Evolutionary conservation across 2,329 filamentous ascomycete genomes (phyloP), one percentile per base, ranked within the genome.

Genomic region (Paraconiothyrium brasiliense): DNA sequence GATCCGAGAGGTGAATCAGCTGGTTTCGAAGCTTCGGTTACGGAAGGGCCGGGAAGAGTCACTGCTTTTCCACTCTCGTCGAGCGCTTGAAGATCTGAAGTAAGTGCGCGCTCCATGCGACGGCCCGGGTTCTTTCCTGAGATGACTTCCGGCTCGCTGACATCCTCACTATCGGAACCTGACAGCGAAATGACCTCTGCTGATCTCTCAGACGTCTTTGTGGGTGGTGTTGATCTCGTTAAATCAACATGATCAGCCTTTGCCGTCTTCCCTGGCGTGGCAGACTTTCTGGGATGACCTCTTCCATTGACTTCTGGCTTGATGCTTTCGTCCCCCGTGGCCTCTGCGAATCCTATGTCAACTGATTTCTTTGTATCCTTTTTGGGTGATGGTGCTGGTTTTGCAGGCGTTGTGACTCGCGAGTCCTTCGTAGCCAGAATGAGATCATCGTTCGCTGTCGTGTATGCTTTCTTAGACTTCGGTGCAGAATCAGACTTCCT

Each of bases 111-210:
- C 11, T 37, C 35, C 6, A 7, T 41, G 39, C 43, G 43, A 8
- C 20, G 43, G 10, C 3, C 13, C 10, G 43, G 22, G 43, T 20
- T 24, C 11, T 13, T 46, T 46, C 22, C 43, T 11, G 43, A 24
- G 20, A 46, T 46, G 6, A 46, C 20, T 46, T 46, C 43, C n/a
- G 20, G n/a, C 43, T 46, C 43, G 8, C 39, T 41, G 39, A 11
- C 43, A 39, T 58, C 57, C 66, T 75, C 61, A 62, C 20, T 11
- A 20, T 46, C 20, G 20, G 43, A 46, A 4, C 20, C 43, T 10
- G 43, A 22, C 2, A 46, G 43, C 10, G 43, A 46, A 10, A 46
- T 24, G 8, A 46, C 20, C 20, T 46, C 20, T 4, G 35, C 14
- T 10, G 43, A 24, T 20, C 11, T 46, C 20, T 47, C 20, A 24